phyloP scores from a whole-genome alignment of 129 eudicot species.

The Helianthus tuberosus region DNA sequence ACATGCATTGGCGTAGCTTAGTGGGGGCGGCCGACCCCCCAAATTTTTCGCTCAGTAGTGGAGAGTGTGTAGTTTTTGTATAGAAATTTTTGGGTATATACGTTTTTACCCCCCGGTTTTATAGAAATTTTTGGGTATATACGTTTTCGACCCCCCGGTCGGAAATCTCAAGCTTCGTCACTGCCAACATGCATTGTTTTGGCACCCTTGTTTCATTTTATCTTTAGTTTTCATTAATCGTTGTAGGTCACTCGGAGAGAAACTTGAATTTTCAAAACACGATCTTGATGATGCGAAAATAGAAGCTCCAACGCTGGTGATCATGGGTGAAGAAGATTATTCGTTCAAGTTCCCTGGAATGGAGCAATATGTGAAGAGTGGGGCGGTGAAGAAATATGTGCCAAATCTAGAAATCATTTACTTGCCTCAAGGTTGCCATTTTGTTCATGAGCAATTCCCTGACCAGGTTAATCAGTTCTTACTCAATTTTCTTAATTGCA shows the following conservation, averaged over 20 bases:
- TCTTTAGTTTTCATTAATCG: too few relatives aligned
- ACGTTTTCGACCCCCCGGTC: too few relatives aligned
- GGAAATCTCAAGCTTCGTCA: too few relatives aligned
- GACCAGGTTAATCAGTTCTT: conserved; percentile 42
- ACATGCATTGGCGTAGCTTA: too few relatives aligned
- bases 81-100: too few relatives aligned
- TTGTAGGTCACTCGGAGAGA: not conserved
- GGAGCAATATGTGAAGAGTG: conserved; percentile 39
- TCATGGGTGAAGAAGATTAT: conserved; percentile 45
- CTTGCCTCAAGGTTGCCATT: conserved; percentile 47
- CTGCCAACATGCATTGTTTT: too few relatives aligned
- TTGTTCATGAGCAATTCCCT: conserved; percentile 46
- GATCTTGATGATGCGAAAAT: conserved; percentile 20
- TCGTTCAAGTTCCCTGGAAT: conserved; percentile 40
- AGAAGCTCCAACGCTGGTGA: conserved; percentile 33
- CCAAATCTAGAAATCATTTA: conserved; percentile 36
- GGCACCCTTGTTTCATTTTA: too few relatives aligned
- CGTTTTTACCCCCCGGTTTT: too few relatives aligned
- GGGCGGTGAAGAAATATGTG: conserved; percentile 37
- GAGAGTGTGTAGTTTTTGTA: too few relatives aligned
- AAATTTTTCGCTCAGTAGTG: too few relatives aligned
- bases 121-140: too few relatives aligned
- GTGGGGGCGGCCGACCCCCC: too few relatives aligned
- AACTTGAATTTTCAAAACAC: not conserved
- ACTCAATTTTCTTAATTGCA: conserved; percentile 34